Base-by-base conservation (phyloP, 768 basidiomycete species). In the Suillus bovinus region DNA sequence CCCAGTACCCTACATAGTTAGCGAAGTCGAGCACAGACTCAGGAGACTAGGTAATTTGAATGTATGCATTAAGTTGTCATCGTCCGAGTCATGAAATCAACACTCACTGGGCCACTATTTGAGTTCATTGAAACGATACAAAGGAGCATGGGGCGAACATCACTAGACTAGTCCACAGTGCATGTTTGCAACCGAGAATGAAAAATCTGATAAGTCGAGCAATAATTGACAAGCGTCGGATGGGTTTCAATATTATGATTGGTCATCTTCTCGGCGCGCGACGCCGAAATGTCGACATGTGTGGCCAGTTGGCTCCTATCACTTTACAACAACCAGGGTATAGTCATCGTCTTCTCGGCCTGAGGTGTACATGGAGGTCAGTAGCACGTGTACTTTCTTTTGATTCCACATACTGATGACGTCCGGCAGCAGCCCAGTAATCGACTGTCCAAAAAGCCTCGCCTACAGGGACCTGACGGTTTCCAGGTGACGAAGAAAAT, bases 391-490 rank as follows among this genome's bases (percentile, higher is more conserved):
- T 24, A 27, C 6, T 20, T 36, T 39, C 10, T 39, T 17, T 16
- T 27, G 16, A 20, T 11, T 20, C 55, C 27, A 39, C 20, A 56
- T 27, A 27, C 38, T 27, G 0, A 29, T 17, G 1, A 55, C 20
- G 11, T 58, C n/a, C 2, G 27, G 13, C 22, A 22, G 39, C 38
- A 29, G 24, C 7, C 55, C 38, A 29, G 38, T 20, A 22, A 5
- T 56, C 66, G 52, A 36, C 58, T 60, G 10, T 22, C 60, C 8
- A 66, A 67, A 46, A 58, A 53, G 16, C 38, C 34, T 42, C 62
- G 63, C 34, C 44, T 64, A 36, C 63, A 58, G 49, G 73, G 71
- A 6, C 74, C 72, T 0, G 73, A 76, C 13, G 73, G 73, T 29
- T 74, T 74, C 38, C 67, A 66, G 27, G 76, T 66, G 54, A 34